Evolutionary conservation across 179 eudicot species (phyloP).

Genomic region (Nepenthes alata): DNA sequence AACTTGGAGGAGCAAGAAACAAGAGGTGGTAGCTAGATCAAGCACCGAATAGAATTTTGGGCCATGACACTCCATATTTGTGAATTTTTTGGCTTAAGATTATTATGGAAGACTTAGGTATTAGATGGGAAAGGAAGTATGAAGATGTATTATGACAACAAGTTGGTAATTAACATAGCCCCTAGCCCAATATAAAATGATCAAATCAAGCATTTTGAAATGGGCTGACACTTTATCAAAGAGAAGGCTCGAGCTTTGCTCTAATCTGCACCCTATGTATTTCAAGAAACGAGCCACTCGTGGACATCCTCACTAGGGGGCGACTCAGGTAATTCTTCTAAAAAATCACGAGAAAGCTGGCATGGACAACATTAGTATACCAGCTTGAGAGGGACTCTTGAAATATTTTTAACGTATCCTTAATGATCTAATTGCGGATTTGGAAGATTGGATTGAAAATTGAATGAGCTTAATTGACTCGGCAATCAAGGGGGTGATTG

Average conservation of each 20-base stretch:
- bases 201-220: neutral
- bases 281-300: neutral
- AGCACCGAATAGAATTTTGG: neutral
- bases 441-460: no score
- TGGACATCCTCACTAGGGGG: neutral
- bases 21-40: neutral
- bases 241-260: neutral
- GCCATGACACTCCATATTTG: neutral
- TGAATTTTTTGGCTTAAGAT: neutral
- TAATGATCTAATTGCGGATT: no score
- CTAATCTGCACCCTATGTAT: neutral
- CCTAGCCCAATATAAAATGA: neutral
- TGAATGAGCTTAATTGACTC: no score
- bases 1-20: neutral
- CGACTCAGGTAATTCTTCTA: neutral
- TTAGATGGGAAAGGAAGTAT: neutral
- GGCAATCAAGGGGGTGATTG: no score
- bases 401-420: no score
- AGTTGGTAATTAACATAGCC: neutral
- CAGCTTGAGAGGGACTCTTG: neutral
- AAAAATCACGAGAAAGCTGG: neutral
- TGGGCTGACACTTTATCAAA: constrained; percentile 1
- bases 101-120: neutral
- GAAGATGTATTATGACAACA: neutral
- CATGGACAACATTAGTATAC: neutral